Evolutionary conservation across 2,329 filamentous ascomycete genomes (phyloP).

Genomic region (Xylaria sp.): DNA sequence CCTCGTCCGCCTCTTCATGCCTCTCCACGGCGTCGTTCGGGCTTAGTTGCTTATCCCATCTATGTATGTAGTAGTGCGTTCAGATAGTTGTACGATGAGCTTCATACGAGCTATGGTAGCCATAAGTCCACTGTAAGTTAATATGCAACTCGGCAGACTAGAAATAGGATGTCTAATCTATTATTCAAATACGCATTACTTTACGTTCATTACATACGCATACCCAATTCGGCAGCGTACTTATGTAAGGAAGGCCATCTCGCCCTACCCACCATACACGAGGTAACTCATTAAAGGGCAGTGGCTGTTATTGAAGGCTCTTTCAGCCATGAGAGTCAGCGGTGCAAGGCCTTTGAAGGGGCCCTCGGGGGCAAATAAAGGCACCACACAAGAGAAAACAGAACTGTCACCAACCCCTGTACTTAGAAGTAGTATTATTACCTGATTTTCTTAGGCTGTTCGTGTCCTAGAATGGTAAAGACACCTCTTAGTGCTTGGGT

Average conservation of each 20-base stretch:
- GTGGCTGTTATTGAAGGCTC: background rate
- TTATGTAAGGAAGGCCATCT: too few species aligned
- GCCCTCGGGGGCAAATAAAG: background rate
- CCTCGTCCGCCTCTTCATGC: background rate
- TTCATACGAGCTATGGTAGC: too few species aligned
- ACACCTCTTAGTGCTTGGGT: background rate
- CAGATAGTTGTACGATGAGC: background rate
- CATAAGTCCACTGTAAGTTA: too few species aligned
- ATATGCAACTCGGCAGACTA: too few species aligned
- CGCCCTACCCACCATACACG: too few species aligned
- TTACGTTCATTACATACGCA: too few species aligned
- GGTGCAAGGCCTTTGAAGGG: background rate
- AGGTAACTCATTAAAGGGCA: too few species aligned
- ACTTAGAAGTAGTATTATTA: background rate
- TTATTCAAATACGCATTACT: too few species aligned
- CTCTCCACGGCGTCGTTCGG: background rate
- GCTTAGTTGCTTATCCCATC: background rate
- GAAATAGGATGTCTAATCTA: too few species aligned
- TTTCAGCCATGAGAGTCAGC: background rate
- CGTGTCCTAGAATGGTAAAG: constrained; percentile 4
- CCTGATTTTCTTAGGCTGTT: background rate
- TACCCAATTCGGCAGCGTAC: too few species aligned
- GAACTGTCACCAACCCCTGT: background rate
- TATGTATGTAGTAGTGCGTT: background rate
- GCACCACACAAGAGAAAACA: background rate